Evolutionary conservation across 2,329 filamentous ascomycete species (phyloP).

Genomic region (Paecilomyces sp.): DNA sequence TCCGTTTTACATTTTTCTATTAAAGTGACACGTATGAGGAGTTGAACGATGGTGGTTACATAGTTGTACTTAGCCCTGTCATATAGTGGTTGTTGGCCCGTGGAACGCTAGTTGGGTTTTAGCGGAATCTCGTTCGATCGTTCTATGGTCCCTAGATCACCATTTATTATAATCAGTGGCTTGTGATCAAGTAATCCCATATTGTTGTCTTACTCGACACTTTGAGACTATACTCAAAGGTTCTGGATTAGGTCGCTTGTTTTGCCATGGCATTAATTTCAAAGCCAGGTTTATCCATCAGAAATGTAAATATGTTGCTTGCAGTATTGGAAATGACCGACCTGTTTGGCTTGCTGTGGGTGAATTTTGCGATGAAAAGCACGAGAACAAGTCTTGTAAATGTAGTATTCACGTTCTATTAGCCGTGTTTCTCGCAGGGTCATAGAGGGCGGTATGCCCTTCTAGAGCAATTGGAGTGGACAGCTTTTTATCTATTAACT

Average conservation of each 20-base stretch:
- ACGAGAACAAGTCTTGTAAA: not conserved
- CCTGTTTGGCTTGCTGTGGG: conserved; percentile 1
- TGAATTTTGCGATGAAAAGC: not conserved
- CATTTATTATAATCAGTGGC: not conserved
- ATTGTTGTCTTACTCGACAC: not conserved
- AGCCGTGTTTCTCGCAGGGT: not conserved
- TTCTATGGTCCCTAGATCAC: not conserved
- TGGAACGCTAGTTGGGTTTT: not conserved
- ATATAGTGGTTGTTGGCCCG: not conserved
- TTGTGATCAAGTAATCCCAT: not conserved
- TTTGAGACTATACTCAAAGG: too few species aligned
- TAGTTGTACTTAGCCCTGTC: not conserved
- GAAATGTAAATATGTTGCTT: too few species aligned
- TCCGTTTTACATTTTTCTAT: not conserved
- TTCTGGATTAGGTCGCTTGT: conserved; percentile 24
- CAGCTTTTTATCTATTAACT: not conserved
- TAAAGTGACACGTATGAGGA: not conserved
- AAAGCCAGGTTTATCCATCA: too few species aligned
- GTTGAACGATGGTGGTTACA: not conserved
- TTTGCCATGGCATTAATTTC: not conserved
- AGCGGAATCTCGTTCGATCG: not conserved
- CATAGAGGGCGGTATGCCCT: not conserved
- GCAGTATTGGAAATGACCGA: too few species aligned
- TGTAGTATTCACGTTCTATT: not conserved
- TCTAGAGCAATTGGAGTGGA: not conserved